These are phyloP conservation scores for Linaria vulgaris DNA, from an alignment of 257 asterid genomes.

Conservation along the genomic window DNA sequence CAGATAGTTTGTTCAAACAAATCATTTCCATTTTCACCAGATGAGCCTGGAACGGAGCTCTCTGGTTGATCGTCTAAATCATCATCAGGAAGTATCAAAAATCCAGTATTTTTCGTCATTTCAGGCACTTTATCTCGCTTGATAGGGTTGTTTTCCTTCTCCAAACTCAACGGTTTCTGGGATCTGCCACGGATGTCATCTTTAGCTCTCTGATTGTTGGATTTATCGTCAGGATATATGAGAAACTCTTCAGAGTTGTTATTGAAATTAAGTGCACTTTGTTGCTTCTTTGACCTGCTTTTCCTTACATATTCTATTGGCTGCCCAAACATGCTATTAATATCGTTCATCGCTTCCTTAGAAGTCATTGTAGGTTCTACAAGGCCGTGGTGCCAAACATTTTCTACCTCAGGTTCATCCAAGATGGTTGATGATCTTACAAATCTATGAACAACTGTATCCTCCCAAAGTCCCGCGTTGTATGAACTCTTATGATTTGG, in stretches of 20 bases:
- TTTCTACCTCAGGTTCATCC: slow-evolving; percentile 75
- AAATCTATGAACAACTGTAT: slow-evolving; percentile 70
- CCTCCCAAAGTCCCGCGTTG: slow-evolving; percentile 60
- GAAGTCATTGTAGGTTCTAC: slow-evolving; percentile 84
- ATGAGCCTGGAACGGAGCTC: slow-evolving; percentile 41
- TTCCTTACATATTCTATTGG: slow-evolving; percentile 81
- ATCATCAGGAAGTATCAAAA: slow-evolving; percentile 73
- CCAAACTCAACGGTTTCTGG: slow-evolving; percentile 25
- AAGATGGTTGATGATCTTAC: slow-evolving; percentile 96
- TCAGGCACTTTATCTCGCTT: slow-evolving; percentile 24
- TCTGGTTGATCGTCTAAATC: slow-evolving; percentile 40
- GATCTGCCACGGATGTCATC: slow-evolving; percentile 19
- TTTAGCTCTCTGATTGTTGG: slow-evolving; percentile 20
- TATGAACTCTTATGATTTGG: slow-evolving; percentile 37
- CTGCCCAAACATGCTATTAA: slow-evolving; percentile 88
- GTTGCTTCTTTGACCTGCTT: slow-evolving; percentile 61
- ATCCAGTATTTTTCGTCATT: slow-evolving; percentile 32
- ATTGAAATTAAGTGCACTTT: slow-evolving; percentile 35
- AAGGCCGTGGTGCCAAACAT: slow-evolving; percentile 94
- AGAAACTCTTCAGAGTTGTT: slow-evolving; percentile 40
- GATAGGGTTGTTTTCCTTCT: slow-evolving; percentile 13
- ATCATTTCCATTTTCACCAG: slow-evolving; percentile 35
- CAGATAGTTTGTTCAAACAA: too few relatives aligned
- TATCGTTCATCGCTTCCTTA: slow-evolving; percentile 97
- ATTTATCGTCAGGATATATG: slow-evolving; percentile 59